Conservation (phyloP, 1,139 yeast genomes). For the Kodamaea arcana region DNA sequence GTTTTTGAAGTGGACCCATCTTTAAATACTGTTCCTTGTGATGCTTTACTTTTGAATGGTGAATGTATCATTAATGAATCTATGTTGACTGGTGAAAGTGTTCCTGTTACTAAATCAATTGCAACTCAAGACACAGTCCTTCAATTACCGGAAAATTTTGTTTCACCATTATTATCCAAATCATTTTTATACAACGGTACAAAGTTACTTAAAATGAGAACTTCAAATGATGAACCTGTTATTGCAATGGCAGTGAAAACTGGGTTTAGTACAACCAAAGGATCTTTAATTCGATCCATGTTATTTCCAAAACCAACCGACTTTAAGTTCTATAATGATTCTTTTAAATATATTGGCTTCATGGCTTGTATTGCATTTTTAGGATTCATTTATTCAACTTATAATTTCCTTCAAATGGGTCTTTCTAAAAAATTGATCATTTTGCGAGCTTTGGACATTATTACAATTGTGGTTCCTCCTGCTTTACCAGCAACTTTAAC, state of each 20-base stretch:
- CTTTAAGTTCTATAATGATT: conserved; percentile 88
- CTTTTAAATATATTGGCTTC: conserved; percentile 91
- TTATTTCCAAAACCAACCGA: conserved; percentile 92
- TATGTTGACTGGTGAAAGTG: conserved; percentile 97
- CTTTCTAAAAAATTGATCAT: conserved; percentile 66
- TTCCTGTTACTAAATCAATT: conserved; percentile 80
- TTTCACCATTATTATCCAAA: conserved; percentile 65
- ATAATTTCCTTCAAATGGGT: conserved; percentile 76
- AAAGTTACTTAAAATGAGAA: conserved; percentile 74
- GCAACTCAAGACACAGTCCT: conserved; percentile 62
- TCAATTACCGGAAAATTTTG: conserved; percentile 51
- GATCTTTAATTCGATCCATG: conserved; percentile 93
- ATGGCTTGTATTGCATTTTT: conserved; percentile 82
- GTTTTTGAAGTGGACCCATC: conserved; percentile 89
- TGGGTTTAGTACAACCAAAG: conserved; percentile 93
- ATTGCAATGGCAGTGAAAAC: conserved; percentile 85
- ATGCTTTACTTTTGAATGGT: conserved; percentile 80
- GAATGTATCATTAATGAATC: conserved; percentile 94
- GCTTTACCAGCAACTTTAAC: conserved; percentile 97
- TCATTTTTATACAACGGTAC: conserved; percentile 87
- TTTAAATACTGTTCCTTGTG: conserved; percentile 74
- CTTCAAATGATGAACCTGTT: conserved; percentile 65
- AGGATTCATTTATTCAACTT: conserved; percentile 82
- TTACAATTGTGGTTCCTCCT: conserved; percentile 97
- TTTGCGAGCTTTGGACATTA: conserved; percentile 84